These are phyloP conservation scores for Aspergillus mulundensis DNA, from an alignment of 495 filamentous ascomycete genomes.

Conservation along the genomic window DNA sequence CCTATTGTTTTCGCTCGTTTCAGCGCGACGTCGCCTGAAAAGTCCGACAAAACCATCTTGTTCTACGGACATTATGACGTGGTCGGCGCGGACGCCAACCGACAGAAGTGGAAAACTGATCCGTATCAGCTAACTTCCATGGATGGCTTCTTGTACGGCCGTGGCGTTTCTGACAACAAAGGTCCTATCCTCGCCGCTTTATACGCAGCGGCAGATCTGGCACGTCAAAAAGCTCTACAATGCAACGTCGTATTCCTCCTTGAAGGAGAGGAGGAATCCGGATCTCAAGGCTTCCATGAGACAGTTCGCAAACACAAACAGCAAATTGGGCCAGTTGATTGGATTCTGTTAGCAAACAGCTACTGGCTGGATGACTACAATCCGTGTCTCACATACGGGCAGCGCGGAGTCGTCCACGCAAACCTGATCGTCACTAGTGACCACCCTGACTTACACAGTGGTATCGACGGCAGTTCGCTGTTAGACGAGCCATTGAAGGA, in stretches of 20 bases:
- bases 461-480: slow-evolving; percentile 86
- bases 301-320: slow-evolving; percentile 72
- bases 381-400: slow-evolving; percentile 90
- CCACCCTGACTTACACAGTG: slow-evolving; percentile 87
- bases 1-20: slow-evolving; percentile 90
- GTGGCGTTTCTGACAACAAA: slow-evolving; percentile 95
- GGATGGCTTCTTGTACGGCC: slow-evolving; percentile 94
- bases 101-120: slow-evolving; percentile 73
- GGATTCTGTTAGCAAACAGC: slow-evolving; percentile 90
- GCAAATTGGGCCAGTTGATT: slow-evolving; percentile 86
- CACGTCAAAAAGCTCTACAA: slow-evolving; percentile 68
- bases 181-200: slow-evolving; percentile 89
- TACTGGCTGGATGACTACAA: slow-evolving; percentile 97
- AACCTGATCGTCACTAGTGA: slow-evolving; percentile 81
- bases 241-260: slow-evolving; percentile 91
- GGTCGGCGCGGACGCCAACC: slow-evolving; percentile 82
- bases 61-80: slow-evolving; percentile 99
- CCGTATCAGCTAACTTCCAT: slow-evolving; percentile 82
- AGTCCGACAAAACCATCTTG: slow-evolving; percentile 78
- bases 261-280: slow-evolving; percentile 95
- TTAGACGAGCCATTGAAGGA: slow-evolving; percentile 90
- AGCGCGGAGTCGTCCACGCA: slow-evolving; percentile 92
- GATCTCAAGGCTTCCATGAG: slow-evolving; percentile 81
- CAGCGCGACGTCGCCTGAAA: slow-evolving; percentile 48
- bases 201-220: slow-evolving; percentile 85